These are phyloP conservation scores for Geosmithia putterillii DNA, from an alignment of 2,329 filamentous ascomycete genomes.

Conservation along the genomic window DNA sequence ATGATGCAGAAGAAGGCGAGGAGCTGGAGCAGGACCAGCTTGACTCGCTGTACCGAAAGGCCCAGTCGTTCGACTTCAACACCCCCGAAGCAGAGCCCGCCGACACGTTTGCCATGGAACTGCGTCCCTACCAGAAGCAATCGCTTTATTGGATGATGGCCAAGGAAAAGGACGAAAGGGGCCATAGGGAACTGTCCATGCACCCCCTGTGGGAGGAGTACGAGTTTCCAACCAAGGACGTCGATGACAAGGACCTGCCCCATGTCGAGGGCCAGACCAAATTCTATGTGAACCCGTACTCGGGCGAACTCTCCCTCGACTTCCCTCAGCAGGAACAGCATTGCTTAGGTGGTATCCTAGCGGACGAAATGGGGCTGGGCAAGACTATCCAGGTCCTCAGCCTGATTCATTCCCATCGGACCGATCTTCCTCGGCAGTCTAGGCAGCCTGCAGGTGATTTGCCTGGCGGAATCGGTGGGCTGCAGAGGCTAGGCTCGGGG, in stretches of 20 bases:
- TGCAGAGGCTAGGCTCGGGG: constrained; percentile 49
- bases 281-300: constrained; percentile 97
- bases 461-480: constrained; percentile 37
- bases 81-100: constrained; percentile 80
- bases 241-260: constrained; percentile 67
- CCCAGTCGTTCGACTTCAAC: constrained; percentile 90
- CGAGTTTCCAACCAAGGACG: constrained; percentile 74
- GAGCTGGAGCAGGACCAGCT: constrained; percentile 94
- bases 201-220: constrained; percentile 98
- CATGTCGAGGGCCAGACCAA: constrained; percentile 50
- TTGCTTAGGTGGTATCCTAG: constrained; percentile 83
- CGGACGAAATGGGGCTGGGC: constrained; percentile 94
- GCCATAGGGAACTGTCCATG: constrained; percentile 68
- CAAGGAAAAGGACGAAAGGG: constrained; percentile 74
- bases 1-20: constrained; percentile 78
- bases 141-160: constrained; percentile 92
- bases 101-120: constrained; percentile 65
- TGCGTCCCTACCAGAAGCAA: constrained; percentile 92
- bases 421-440: constrained; percentile 32
- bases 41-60: constrained; percentile 87
- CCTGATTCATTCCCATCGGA: constrained; percentile 73
- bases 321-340: constrained; percentile 93
- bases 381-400: constrained; percentile 99
- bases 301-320: constrained; percentile 79
- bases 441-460: constrained; percentile 15